These are phyloP conservation scores for Vinca minor DNA, from an alignment of 257 asterid genomes.

Conservation along the genomic window DNA sequence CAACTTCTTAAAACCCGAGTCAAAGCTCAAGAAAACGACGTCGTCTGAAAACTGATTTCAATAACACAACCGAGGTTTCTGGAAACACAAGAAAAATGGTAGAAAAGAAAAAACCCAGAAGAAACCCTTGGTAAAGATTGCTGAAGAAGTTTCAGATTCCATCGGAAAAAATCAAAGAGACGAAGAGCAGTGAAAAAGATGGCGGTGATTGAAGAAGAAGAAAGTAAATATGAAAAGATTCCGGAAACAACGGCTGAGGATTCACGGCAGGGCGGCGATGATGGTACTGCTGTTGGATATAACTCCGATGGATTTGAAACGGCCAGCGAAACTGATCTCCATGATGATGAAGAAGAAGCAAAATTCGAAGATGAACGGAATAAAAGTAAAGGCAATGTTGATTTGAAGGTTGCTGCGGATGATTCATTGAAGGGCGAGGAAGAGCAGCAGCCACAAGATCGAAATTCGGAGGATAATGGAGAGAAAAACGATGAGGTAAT, in stretches of 20 bases:
- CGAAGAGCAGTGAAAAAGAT: neutral
- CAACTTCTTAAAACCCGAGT: no score
- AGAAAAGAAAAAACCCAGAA: neutral
- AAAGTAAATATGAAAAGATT: neutral
- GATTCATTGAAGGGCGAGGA: conserved; percentile 2
- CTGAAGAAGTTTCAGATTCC: neutral
- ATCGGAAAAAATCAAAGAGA: neutral
- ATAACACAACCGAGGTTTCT: neutral
- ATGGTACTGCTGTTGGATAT: conserved; percentile 42
- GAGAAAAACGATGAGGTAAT: conserved; percentile 19
- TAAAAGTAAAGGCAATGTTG: neutral
- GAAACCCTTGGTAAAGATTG: neutral
- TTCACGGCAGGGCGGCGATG: conserved; percentile 3
- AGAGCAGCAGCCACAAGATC: neutral
- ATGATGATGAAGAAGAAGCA: conserved; percentile 25
- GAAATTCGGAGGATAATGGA: conserved; percentile 8
- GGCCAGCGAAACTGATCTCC: conserved; percentile 85
- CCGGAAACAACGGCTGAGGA: neutral
- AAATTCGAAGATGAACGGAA: conserved; percentile 1
- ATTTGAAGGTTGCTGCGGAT: neutral
- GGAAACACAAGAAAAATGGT: neutral
- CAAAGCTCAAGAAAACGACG: no score
- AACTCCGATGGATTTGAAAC: conserved; percentile 81
- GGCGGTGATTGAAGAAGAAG: conserved; percentile 6
- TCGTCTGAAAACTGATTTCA: neutral